Conservation (phyloP, 192 early-diverging fungal genomes). For the Diversispora epigaea region DNA sequence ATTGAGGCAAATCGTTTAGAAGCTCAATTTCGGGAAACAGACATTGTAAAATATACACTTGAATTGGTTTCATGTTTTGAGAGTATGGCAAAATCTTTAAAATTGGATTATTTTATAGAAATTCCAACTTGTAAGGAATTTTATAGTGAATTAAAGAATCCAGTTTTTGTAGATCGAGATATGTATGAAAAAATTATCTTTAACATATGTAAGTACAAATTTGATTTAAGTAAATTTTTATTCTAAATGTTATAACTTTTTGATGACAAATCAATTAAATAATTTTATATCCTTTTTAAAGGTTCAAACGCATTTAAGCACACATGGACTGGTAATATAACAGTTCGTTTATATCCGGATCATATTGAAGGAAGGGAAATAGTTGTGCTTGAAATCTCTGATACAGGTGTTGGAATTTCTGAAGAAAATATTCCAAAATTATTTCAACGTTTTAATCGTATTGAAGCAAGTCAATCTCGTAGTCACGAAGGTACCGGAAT, state of each 20-base stretch:
- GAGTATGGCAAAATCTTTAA: slow-evolving; percentile 32
- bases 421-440: slow-evolving; percentile 44
- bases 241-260: background rate
- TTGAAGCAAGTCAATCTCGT: slow-evolving; percentile 53
- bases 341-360: slow-evolving; percentile 48
- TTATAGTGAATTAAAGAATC: background rate
- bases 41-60: slow-evolving; percentile 47
- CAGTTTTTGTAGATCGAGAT: slow-evolving; percentile 16
- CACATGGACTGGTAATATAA: slow-evolving; percentile 50
- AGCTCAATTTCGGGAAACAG: slow-evolving; percentile 50
- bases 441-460: slow-evolving; percentile 62
- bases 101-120: slow-evolving; percentile 43
- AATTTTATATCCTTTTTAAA: background rate
- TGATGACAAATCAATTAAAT: background rate
- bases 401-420: slow-evolving; percentile 55
- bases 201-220: slow-evolving; percentile 27
- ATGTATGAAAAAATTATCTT: slow-evolving; percentile 30
- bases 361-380: slow-evolving; percentile 39
- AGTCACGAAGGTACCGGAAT: slow-evolving; percentile 63
- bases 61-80: slow-evolving; percentile 57
- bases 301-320: slow-evolving; percentile 50
- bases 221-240: background rate
- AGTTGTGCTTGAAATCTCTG: slow-evolving; percentile 39
- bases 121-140: slow-evolving; percentile 25
- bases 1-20: slow-evolving; percentile 1